Conservation (phyloP, 2,329 filamentous ascomycete species). For the Colletotrichum caudatum region DNA sequence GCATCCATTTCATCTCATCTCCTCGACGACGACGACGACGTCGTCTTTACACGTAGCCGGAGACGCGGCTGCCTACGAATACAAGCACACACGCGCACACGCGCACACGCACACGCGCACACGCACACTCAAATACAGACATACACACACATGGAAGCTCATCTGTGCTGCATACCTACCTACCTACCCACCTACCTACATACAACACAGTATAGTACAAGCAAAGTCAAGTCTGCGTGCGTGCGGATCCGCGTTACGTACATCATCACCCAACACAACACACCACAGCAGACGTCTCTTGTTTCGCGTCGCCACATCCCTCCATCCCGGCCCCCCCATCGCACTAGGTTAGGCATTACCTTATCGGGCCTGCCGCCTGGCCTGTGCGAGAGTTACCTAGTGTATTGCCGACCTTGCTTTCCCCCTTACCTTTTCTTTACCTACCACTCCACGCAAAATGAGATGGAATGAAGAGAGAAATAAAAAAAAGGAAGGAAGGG, state of each 20-base stretch:
- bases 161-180: too few relatives aligned
- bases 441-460: background rate
- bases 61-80: background rate
- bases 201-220: too few relatives aligned
- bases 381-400: background rate
- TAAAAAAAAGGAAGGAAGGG: too few relatives aligned
- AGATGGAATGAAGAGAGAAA: background rate
- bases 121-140: too few relatives aligned
- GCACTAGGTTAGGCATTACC: background rate
- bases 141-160: constrained; percentile 1
- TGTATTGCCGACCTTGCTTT: background rate
- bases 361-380: background rate
- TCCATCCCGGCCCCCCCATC: background rate
- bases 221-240: background rate
- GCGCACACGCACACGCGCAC: constrained; percentile 21
- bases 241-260: background rate
- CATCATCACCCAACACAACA: background rate
- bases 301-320: background rate
- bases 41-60: constrained; percentile 15
- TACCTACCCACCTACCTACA: too few relatives aligned
- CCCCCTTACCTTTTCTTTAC: background rate
- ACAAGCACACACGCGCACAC: constrained; percentile 3
- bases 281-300: background rate
- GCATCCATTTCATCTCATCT: constrained; percentile 25
- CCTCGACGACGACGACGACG: background rate